Conservation (phyloP, 2,329 filamentous ascomycete species). For the Pseudogymnoascus sp. region DNA sequence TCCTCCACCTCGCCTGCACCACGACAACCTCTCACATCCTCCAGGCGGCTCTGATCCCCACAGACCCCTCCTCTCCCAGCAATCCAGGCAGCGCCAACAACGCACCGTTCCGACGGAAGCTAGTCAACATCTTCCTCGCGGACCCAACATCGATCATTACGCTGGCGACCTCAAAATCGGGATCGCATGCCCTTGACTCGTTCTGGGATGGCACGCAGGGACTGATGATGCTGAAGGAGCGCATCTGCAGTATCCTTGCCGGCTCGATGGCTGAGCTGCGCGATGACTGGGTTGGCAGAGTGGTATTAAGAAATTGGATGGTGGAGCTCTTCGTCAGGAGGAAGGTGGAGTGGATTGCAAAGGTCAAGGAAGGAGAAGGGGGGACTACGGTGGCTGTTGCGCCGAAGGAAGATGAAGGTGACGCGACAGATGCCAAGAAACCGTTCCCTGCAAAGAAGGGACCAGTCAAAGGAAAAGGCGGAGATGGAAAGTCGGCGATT, state of each 20-base stretch:
- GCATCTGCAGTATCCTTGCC: conserved; percentile 55
- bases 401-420: neutral
- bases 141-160: conserved; percentile 14
- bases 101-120: conserved; percentile 54
- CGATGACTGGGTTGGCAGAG: conserved; percentile 57
- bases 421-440: neutral
- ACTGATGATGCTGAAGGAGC: conserved; percentile 59
- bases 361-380: conserved; percentile 44
- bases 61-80: conserved; percentile 34
- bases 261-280: conserved; percentile 51
- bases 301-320: conserved; percentile 66
- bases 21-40: conserved; percentile 51
- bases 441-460: neutral
- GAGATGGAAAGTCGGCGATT: conserved; percentile 23
- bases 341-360: conserved; percentile 54
- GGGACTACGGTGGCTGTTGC: neutral
- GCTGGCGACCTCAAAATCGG: conserved; percentile 48
- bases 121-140: conserved; percentile 50
- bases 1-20: conserved; percentile 52
- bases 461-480: conserved; percentile 10
- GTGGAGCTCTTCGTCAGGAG: conserved; percentile 63
- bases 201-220: conserved; percentile 57
- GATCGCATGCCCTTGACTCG: conserved; percentile 60
- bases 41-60: conserved; percentile 52
- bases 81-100: conserved; percentile 35